phyloP scores from a whole-genome alignment of 192 early-diverging fungal genomes.

The Mortierella hygrophila region DNA sequence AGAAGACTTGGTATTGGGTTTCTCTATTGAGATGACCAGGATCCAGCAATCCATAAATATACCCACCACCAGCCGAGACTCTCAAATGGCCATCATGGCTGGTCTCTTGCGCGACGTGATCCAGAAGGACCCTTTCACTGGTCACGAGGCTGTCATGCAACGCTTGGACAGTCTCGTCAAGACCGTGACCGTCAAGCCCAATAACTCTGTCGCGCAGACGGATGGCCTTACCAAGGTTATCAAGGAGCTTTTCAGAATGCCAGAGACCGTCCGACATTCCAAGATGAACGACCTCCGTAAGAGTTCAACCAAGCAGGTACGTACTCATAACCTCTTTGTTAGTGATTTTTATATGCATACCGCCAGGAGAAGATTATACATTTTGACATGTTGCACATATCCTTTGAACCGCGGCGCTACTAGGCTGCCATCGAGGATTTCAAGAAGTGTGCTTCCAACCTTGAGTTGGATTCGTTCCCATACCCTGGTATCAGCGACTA shows the following conservation, averaged over 20 bases:
- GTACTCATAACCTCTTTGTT: slow-evolving; percentile 5
- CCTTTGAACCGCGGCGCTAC: background rate
- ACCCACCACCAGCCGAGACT: slow-evolving; percentile 56
- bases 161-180: slow-evolving; percentile 32
- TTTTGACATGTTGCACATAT: background rate
- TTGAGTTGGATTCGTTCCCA: slow-evolving; percentile 64
- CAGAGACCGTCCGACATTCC: slow-evolving; percentile 40
- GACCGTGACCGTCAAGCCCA: slow-evolving; percentile 23
- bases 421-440: slow-evolving; percentile 63
- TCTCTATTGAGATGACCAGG: slow-evolving; percentile 57
- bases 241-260: slow-evolving; percentile 57
- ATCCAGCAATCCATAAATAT: slow-evolving; percentile 50
- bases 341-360: background rate
- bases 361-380: background rate
- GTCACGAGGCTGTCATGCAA: slow-evolving; percentile 32
- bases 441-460: slow-evolving; percentile 62
- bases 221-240: slow-evolving; percentile 61
- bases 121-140: slow-evolving; percentile 53
- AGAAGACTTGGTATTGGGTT: slow-evolving; percentile 62
- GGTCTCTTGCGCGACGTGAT: slow-evolving; percentile 60
- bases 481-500: slow-evolving; percentile 63
- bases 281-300: slow-evolving; percentile 58
- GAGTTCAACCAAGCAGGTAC: slow-evolving; percentile 61
- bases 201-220: slow-evolving; percentile 36
- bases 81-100: slow-evolving; percentile 60